Base-by-base conservation (phyloP, 2,329 filamentous ascomycete genomes). In the Mycocentrospora acerina region DNA sequence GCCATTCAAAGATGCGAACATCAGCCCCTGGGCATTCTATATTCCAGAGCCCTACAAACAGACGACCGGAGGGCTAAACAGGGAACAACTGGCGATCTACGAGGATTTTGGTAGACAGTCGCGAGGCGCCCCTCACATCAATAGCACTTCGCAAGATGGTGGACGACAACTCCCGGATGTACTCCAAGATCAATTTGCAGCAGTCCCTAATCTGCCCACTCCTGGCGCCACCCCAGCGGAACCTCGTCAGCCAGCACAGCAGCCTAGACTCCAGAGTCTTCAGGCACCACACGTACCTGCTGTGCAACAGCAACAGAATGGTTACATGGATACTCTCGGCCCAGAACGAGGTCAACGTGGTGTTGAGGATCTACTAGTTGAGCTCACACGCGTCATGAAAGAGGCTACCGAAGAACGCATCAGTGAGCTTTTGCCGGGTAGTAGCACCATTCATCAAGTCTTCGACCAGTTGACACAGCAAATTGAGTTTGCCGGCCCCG, bases 11-110 rank as follows among this genome's bases (percentile, higher is more conserved):
- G 88, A 94, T 55, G 80, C 82, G 3, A 80, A 80, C 14, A 81
- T 96, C 53, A 95, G 85, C 62, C 83, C 89, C 34, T 98, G 91
- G 90, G 87, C 90, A 7, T 86, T 89, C 69, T 90, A 90, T 28
- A 95, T 98, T 47, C 91, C 91, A 0, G 88, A 93, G 53, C 93
- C 93, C 0, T 98, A 89, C 72, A 90, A 93, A 58, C 81, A 96
- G 53, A 85, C 86, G 25, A 84, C 88, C 10, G 79, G 79, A 35
- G 91, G 91, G 4, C 72, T 98, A 35, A 97, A 95, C 59, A 78
- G 86, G 16, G 89, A 96, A 57, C 93, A 98, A 60, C 81, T 97
- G 73, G 88, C 88, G 9, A 94, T 98, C 17, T 98, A 98, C 60
- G 90, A 97, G 59, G 90, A 97, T 48, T 98, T 98, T 66, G 89